Evolutionary conservation across 306 rosid genomes (phyloP).

Genomic region (Quercus agrifolia): DNA sequence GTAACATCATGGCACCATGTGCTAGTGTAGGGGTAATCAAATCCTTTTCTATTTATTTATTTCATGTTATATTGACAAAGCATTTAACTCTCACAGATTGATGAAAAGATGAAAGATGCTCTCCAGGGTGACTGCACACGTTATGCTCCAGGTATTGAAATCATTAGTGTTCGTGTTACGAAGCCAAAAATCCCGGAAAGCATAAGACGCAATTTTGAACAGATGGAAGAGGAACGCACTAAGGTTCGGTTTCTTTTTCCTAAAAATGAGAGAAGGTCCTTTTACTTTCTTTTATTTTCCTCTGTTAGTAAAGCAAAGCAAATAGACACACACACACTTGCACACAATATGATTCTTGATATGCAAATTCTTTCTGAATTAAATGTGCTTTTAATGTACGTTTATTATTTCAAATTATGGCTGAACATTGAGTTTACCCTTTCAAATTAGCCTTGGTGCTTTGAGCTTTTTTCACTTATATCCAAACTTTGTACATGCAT

Average conservation of each 20-base stretch:
- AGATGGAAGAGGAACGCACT: slow-evolving; percentile 97
- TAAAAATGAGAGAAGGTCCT: neutral
- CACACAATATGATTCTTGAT: no score
- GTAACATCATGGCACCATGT: neutral
- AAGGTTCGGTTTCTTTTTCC: slow-evolving; percentile 55
- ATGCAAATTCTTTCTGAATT: no score
- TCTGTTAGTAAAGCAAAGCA: no score
- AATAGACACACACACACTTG: neutral
- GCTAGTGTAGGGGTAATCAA: neutral
- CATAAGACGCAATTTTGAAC: slow-evolving; percentile 71
- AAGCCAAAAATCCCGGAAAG: slow-evolving; percentile 85
- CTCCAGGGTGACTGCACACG: slow-evolving; percentile 91
- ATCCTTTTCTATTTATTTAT: neutral
- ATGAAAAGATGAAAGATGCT: slow-evolving; percentile 93
- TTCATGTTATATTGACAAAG: slow-evolving; percentile 6
- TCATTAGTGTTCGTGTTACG: slow-evolving; percentile 82
- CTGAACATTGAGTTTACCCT: neutral
- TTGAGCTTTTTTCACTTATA: neutral
- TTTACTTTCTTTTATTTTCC: neutral
- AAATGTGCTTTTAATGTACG: neutral
- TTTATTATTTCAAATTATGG: neutral
- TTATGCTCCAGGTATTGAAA: slow-evolving; percentile 94
- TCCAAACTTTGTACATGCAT: neutral
- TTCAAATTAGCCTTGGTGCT: neutral
- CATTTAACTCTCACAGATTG: slow-evolving; percentile 57